phyloP scores from a whole-genome alignment of 495 filamentous ascomycete genomes.

The Articulospora tetracladia region DNA sequence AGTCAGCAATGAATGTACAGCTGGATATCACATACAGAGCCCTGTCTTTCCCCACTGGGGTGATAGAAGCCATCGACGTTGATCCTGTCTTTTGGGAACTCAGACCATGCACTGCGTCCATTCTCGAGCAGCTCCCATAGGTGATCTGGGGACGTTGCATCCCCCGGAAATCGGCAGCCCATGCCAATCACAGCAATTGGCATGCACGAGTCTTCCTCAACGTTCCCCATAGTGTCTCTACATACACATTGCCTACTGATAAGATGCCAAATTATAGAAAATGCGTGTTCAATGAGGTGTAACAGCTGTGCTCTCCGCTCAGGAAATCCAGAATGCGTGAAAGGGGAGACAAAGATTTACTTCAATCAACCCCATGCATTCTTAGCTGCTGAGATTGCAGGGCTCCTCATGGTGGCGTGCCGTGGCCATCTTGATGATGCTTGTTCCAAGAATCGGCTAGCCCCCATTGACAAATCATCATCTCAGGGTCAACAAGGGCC shows the following conservation, averaged over 20 bases:
- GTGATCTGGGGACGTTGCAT: slow-evolving; percentile 34
- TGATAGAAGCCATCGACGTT: slow-evolving; percentile 38
- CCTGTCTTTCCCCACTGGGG: slow-evolving; percentile 25
- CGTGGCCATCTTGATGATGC: too few species aligned
- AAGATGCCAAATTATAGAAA: too few species aligned
- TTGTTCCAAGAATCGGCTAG: too few species aligned
- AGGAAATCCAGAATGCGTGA: too few species aligned
- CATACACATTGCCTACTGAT: neutral
- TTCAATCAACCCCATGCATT: too few species aligned
- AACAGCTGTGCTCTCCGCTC: too few species aligned
- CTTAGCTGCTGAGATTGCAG: too few species aligned
- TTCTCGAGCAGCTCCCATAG: slow-evolving; percentile 40
- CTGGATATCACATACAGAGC: neutral
- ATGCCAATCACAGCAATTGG: slow-evolving; percentile 21
- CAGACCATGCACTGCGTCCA: slow-evolving; percentile 30
- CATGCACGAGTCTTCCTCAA: neutral
- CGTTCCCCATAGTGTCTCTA: neutral
- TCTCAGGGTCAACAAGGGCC: too few species aligned
- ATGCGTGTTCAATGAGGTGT: too few species aligned
- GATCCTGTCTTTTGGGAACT: slow-evolving; percentile 39
- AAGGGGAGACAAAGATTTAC: too few species aligned
- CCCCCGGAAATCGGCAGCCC: slow-evolving; percentile 32
- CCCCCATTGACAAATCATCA: too few species aligned
- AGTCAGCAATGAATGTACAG: neutral
- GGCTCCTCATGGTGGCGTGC: too few species aligned